Percentiles rank a stretch among this genome's conserved stretches.
phyloP scores from a whole-genome alignment of 2,329 filamentous ascomycete species.

The Ramichloridium luteum region DNA sequence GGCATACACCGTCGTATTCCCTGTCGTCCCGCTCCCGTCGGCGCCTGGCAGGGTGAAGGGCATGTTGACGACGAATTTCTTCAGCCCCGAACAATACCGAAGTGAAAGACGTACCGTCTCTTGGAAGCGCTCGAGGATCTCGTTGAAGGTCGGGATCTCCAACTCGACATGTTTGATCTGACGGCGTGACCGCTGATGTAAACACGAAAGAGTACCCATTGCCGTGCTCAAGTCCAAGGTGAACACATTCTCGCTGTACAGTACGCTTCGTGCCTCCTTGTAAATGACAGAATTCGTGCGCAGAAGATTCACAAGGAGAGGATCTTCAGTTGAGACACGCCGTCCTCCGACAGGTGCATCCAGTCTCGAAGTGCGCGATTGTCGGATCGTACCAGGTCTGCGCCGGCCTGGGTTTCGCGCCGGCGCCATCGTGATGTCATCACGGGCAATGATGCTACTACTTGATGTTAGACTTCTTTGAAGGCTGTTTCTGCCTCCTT shows the following conservation, averaged over 20 bases:
- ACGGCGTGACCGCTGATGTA: conserved; percentile 32
- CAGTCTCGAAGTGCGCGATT: not conserved
- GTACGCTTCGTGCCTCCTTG: conserved; percentile 28
- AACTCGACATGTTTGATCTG: conserved; percentile 33
- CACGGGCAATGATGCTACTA: not conserved
- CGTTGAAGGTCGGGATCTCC: conserved; percentile 34
- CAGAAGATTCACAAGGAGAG: conserved; percentile 29
- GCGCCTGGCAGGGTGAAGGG: conserved; percentile 22
- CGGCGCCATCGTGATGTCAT: too few species aligned
- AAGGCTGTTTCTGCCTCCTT: not conserved
- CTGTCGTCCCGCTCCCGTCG: conserved; percentile 21
- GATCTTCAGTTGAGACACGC: conserved; percentile 15
- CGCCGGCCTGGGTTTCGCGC: not conserved
- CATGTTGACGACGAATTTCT: conserved; percentile 30
- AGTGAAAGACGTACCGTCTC: conserved; percentile 34
- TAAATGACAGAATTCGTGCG: conserved; percentile 29
- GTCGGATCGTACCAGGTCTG: not conserved
- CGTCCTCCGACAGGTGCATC: not conserved
- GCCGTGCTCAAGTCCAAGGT: conserved; percentile 28
- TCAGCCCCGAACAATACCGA: conserved; percentile 35
- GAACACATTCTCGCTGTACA: conserved; percentile 32
- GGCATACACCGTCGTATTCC: conserved; percentile 33
- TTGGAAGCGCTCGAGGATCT: conserved; percentile 35
- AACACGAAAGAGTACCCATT: conserved; percentile 26
- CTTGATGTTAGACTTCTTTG: not conserved